These are phyloP conservation scores for Tinospora cordifolia DNA, from an alignment of 164 flowering plant species.

Conservation along the genomic window DNA sequence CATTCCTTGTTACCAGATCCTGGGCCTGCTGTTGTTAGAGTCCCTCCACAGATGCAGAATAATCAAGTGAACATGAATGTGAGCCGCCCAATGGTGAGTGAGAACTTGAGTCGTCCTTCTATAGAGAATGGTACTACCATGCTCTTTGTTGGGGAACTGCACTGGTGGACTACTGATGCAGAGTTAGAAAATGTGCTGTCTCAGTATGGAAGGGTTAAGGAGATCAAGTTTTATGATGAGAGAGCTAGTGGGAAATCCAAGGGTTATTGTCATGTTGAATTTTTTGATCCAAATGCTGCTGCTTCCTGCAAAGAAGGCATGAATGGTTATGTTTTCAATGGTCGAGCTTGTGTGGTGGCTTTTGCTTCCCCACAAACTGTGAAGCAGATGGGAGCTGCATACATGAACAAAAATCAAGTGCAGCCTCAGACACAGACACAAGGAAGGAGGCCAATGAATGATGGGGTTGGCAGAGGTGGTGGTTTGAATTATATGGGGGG, in stretches of 20 bases:
- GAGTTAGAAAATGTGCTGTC: constrained; percentile 52
- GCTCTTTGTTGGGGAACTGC: constrained; percentile 66
- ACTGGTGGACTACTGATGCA: constrained; percentile 85
- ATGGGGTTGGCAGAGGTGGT: constrained; percentile 47
- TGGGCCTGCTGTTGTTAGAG: constrained; percentile 29
- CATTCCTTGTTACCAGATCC: constrained; percentile 27
- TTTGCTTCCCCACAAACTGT: constrained; percentile 61
- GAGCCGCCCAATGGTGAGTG: constrained; percentile 29
- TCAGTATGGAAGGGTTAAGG: constrained; percentile 61
- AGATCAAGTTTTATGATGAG: constrained; percentile 65
- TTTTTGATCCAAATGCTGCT: constrained; percentile 49
- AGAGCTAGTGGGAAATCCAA: constrained; percentile 74
- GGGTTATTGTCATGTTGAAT: constrained; percentile 79
- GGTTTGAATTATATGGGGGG: constrained; percentile 43
- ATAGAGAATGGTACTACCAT: constrained; percentile 48
- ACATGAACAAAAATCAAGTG: constrained; percentile 37
- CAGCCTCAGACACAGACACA: constrained; percentile 44
- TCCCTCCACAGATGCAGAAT: constrained; percentile 23
- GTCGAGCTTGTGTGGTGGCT: constrained; percentile 65
- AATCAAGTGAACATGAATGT: constrained; percentile 27
- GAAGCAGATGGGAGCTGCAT: constrained; percentile 58
- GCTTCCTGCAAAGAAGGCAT: constrained; percentile 65
- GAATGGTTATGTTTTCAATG: constrained; percentile 58
- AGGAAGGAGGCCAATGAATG: constrained; percentile 49
- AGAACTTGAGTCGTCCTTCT: constrained; percentile 27